Conservation (phyloP, 164 flowering plant genomes). For the Taxillus chinensis region DNA sequence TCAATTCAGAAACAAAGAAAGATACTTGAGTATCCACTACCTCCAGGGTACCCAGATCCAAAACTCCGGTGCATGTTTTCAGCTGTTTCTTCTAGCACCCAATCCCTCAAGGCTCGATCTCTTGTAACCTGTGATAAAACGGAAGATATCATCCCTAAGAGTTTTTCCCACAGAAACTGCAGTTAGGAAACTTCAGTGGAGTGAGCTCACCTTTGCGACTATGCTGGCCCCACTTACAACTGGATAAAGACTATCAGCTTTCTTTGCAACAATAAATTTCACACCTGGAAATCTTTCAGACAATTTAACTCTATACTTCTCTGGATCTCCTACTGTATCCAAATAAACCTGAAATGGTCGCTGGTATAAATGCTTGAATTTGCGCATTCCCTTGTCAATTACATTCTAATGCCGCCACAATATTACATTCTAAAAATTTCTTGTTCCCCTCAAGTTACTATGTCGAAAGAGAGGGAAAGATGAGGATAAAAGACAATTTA, state of each 20-base stretch:
- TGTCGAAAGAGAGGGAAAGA: too few species aligned
- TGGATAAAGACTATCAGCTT: slow-evolving; percentile 95
- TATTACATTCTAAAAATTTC: too few species aligned
- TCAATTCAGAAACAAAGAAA: background rate
- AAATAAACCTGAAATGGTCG: slow-evolving; percentile 59
- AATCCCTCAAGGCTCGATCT: slow-evolving; percentile 62
- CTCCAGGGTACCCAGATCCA: slow-evolving; percentile 98
- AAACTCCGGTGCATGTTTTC: slow-evolving; percentile 64
- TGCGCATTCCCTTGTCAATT: background rate
- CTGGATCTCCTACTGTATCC: slow-evolving; percentile 94
- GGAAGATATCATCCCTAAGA: background rate
- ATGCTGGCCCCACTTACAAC: slow-evolving; percentile 98
- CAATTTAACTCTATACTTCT: slow-evolving; percentile 60
- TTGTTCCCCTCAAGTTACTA: too few species aligned
- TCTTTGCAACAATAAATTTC: slow-evolving; percentile 85
- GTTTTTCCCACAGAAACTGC: background rate
- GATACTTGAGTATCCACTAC: slow-evolving; percentile 19
- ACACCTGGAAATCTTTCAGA: slow-evolving; percentile 68
- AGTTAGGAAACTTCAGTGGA: slow-evolving; percentile 4
- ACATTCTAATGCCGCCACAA: too few species aligned
- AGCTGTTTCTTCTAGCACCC: slow-evolving; percentile 78
- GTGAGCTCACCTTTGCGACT: slow-evolving; percentile 67
- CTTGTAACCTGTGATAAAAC: slow-evolving; percentile 60
- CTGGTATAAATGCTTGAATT: background rate
- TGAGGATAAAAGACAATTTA: too few species aligned